phyloP scores from a whole-genome alignment of 495 filamentous ascomycete species.

The Aspergillus steynii region DNA sequence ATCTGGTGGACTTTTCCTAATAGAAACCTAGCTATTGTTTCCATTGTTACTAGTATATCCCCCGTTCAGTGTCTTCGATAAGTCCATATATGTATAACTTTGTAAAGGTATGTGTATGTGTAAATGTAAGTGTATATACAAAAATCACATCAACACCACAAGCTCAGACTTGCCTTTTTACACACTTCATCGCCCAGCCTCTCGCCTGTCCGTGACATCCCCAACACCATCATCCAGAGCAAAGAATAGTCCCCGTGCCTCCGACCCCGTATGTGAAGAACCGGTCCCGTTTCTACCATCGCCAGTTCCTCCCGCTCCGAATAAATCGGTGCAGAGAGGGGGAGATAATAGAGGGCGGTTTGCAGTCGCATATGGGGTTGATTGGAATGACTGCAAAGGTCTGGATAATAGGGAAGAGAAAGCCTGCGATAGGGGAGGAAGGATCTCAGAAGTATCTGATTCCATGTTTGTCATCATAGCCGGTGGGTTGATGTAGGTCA shows the following conservation, averaged over 20 bases:
- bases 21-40: neutral
- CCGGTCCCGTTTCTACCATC: constrained; percentile 4
- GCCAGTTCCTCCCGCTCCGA: constrained; percentile 3
- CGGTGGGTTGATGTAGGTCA: constrained; percentile 17
- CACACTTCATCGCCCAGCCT: constrained; percentile 28
- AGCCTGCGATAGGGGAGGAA: constrained; percentile 5
- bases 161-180: constrained; percentile 59
- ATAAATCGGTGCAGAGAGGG: constrained; percentile 1
- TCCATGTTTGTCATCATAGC: constrained; percentile 49
- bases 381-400: neutral
- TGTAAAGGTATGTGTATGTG: neutral
- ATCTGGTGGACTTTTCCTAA: neutral
- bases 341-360: constrained; percentile 24
- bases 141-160: constrained; percentile 4
- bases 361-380: constrained; percentile 17
- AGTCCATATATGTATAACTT: neutral
- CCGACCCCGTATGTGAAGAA: constrained; percentile 5
- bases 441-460: constrained; percentile 56
- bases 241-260: neutral
- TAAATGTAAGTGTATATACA: neutral
- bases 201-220: neutral
- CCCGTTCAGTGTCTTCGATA: neutral
- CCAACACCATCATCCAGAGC: constrained; percentile 6
- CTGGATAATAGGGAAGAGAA: constrained; percentile 12
- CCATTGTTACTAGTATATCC: neutral